phyloP scores from a whole-genome alignment of 1,284 basidiomycete genomes.

The Fomitopsis pinicola region DNA sequence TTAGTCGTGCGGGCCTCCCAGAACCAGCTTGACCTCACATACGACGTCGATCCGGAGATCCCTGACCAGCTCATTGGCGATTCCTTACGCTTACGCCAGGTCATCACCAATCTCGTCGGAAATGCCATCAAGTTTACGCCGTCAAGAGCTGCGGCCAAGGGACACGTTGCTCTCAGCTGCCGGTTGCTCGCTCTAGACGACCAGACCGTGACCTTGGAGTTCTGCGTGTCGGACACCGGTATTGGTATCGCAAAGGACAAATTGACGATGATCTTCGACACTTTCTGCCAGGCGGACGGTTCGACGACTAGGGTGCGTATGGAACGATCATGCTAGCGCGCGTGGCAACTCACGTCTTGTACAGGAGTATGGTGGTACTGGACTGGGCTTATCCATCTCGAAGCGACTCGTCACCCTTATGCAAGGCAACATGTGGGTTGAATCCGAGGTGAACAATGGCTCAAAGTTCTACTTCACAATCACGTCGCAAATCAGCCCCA shows the following conservation, averaged over 20 bases:
- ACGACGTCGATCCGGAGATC: slow-evolving; percentile 94
- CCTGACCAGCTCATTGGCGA: slow-evolving; percentile 98
- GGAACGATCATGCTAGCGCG: not conserved
- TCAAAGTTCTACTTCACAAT: slow-evolving; percentile 98
- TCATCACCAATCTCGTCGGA: slow-evolving; percentile 93
- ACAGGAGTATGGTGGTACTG: slow-evolving; percentile 96
- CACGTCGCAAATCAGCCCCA: slow-evolving; percentile 76
- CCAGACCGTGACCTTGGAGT: slow-evolving; percentile 85
- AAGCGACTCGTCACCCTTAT: slow-evolving; percentile 96
- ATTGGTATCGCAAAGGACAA: slow-evolving; percentile 99
- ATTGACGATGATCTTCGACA: slow-evolving; percentile 98
- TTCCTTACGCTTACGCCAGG: slow-evolving; percentile 88
- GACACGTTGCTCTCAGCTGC: slow-evolving; percentile 89
- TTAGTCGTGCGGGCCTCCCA: slow-evolving; percentile 97
- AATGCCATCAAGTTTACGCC: slow-evolving; percentile 97
- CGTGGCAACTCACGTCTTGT: not conserved
- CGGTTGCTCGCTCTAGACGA: slow-evolving; percentile 73
- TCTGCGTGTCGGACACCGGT: slow-evolving; percentile 97
- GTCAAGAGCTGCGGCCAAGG: slow-evolving; percentile 71
- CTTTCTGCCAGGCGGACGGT: slow-evolving; percentile 98
- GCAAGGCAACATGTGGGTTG: slow-evolving; percentile 99
- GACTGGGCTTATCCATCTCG: slow-evolving; percentile 93
- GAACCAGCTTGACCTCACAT: slow-evolving; percentile 95
- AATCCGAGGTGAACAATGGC: slow-evolving; percentile 88
- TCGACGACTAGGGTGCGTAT: slow-evolving; percentile 75